Conservation (phyloP, 495 filamentous ascomycete genomes). For the Podospora sp. region DNA sequence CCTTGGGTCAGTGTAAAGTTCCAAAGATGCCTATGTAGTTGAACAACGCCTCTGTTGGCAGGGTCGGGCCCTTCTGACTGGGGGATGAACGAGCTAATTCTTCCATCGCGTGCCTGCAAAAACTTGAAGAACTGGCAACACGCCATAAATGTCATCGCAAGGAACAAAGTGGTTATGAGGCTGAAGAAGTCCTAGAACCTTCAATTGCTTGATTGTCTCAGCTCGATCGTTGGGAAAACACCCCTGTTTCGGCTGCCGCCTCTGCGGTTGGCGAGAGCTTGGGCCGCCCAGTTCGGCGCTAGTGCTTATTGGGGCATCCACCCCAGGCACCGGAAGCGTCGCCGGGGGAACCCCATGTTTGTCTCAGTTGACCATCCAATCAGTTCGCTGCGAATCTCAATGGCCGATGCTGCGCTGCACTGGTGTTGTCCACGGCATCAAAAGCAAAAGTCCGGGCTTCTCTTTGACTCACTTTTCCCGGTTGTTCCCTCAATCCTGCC, state of each 20-base stretch:
- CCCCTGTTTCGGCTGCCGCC: not conserved
- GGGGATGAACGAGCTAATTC: no score
- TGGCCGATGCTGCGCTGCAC: constrained; percentile 1
- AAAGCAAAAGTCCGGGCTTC: constrained; percentile 15
- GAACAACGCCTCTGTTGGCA: no score
- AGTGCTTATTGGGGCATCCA: not conserved
- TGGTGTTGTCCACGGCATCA: constrained; percentile 6
- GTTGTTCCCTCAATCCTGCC: constrained; percentile 9
- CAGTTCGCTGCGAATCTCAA: not conserved
- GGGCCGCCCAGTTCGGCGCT: not conserved
- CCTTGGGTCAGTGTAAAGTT: no score
- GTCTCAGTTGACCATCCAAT: constrained; percentile 5
- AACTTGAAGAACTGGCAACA: no score
- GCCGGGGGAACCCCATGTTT: constrained; percentile 18
- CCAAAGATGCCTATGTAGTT: no score
- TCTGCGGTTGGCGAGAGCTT: not conserved
- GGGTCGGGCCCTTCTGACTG: no score
- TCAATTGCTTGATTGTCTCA: not conserved
- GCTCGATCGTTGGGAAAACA: not conserved
- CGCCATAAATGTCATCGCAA: not conserved
- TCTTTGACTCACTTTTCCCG: constrained; percentile 17
- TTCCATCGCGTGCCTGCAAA: no score
- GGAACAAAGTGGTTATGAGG: not conserved
- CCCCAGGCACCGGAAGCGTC: constrained; percentile 6
- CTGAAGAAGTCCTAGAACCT: not conserved